Base-by-base conservation (phyloP, 306 rosid genomes). In the Fragaria ananassa region DNA sequence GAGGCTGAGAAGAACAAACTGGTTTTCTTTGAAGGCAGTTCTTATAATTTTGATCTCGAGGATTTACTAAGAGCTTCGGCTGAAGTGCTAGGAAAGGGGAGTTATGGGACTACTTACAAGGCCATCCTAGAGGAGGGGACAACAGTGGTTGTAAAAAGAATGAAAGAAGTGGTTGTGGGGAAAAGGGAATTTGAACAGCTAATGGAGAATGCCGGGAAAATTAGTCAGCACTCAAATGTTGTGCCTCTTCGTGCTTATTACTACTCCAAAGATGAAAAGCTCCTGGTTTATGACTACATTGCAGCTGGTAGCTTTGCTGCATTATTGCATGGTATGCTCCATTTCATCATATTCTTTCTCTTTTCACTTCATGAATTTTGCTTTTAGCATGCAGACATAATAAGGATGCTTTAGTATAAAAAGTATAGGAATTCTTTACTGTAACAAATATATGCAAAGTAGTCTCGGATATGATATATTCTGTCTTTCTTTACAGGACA, bases 51-150 rank as follows among this genome's bases (percentile, higher is more conserved):
- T 82, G 94, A 91, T 83, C 97, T 91, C 39, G 97, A 91, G 75
- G 94, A 91, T 79, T 70, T 91, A 75, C 77, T 91, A 61, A 89
- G 94, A 81, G 97, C 97, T 58, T 91, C 97, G 1, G 97, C 97
- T 47, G 91, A 89, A 77, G 94, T 91, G 23, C 89, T 91, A 50
- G 97, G 97, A 64, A 91, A 91, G 86, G 97, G 97, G 56, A 85
- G 89, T 74, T 87, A 86, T 74, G 97, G 94, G 74, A 88, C 94
- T 31, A 87, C 97, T n/a, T 91, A 91, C 61, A 91, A 88, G 71
- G 97, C 97, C 39, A 82, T 88, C 78, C 80, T 91, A 83, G 97
- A 91, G 79, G 97, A 91, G 8, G 91, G 94, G 49, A 89, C 84
- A 9, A 75, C 81, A 8, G 92, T 91, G 80, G 92, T 86, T 63